Conservation (phyloP, 257 asterid genomes). For the Forsythia suspensa region DNA sequence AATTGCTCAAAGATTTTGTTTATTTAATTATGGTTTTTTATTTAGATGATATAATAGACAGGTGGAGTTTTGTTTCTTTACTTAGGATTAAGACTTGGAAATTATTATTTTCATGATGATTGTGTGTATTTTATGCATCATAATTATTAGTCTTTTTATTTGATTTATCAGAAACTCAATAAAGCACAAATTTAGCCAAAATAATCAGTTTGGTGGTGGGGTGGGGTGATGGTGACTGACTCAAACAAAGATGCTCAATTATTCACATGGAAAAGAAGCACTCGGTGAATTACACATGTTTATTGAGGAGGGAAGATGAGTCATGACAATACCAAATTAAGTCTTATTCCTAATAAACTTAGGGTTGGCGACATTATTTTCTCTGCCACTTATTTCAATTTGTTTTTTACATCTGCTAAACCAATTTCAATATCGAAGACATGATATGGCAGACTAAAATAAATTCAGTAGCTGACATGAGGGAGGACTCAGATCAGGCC, state of each 20-base stretch:
- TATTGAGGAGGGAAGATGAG: background rate
- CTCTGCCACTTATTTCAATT: too few relatives aligned
- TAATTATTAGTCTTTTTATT: background rate
- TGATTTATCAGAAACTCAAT: background rate
- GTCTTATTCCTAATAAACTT: too few relatives aligned
- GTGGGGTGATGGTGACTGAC: background rate
- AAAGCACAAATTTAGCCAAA: background rate
- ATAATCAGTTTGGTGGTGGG: background rate
- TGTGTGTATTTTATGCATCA: background rate
- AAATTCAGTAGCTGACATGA: too few relatives aligned
- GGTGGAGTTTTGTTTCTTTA: background rate
- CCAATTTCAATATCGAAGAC: too few relatives aligned
- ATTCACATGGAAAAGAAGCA: too few relatives aligned
- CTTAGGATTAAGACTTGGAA: background rate
- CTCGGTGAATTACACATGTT: background rate
- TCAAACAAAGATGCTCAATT: background rate
- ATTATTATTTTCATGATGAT: background rate
- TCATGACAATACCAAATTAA: too few relatives aligned
- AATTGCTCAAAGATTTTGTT: background rate
- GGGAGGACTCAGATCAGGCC: too few relatives aligned
- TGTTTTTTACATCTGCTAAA: too few relatives aligned
- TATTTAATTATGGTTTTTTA: background rate
- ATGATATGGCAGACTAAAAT: too few relatives aligned
- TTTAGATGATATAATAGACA: background rate
- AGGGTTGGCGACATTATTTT: too few relatives aligned